A percentile compares a stretch with the other conserved stretches of the same genome.
Conservation (phyloP, 495 filamentous ascomycete species). For the Neurospora sp. region DNA sequence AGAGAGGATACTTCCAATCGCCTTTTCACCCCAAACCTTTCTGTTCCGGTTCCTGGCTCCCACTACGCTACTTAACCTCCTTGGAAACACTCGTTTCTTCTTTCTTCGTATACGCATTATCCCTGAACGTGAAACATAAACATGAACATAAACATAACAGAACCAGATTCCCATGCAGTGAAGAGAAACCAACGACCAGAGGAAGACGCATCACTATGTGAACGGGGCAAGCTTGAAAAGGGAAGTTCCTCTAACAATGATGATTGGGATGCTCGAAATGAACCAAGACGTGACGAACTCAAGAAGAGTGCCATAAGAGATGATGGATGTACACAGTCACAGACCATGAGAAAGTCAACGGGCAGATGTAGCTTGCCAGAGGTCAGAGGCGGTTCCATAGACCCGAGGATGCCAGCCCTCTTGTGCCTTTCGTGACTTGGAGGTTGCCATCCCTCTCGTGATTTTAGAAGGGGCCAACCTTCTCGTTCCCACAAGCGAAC, state of each 20-base stretch:
- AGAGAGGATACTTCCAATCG: neutral
- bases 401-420: neutral
- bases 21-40: neutral
- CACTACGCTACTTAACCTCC: neutral
- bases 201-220: neutral
- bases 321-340: neutral
- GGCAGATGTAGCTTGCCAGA: neutral
- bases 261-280: neutral
- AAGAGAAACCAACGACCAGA: neutral
- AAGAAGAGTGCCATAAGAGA: neutral
- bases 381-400: neutral
- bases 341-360: neutral
- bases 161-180: neutral
- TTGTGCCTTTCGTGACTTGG: neutral
- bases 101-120: neutral
- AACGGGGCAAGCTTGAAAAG: neutral
- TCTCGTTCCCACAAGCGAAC: constrained; percentile 42
- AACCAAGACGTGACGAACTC: neutral
- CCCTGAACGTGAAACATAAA: neutral
- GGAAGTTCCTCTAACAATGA: neutral
- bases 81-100: neutral
- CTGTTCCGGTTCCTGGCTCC: neutral
- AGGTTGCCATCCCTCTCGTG: neutral
- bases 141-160: neutral
- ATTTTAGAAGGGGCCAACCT: constrained; percentile 10